A percentile compares a stretch with the other conserved stretches of the same genome.
These are phyloP conservation scores for Spathaspora girioi DNA, from an alignment of 805 yeast genomes.

Conservation along the genomic window DNA sequence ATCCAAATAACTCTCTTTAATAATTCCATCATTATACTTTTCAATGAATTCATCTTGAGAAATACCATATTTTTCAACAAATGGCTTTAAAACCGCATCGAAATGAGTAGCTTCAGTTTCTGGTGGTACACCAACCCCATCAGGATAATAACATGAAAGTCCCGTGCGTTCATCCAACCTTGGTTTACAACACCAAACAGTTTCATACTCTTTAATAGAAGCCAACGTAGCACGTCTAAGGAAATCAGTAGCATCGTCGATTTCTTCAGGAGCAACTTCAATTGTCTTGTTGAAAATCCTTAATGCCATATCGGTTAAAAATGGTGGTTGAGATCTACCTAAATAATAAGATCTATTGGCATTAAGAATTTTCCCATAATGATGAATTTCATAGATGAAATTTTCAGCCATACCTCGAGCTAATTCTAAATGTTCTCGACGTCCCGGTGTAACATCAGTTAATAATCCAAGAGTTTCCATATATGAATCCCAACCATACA, in stretches of 20 bases:
- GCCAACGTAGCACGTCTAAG: constrained; percentile 63
- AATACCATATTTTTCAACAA: constrained; percentile 54
- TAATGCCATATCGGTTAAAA: constrained; percentile 87
- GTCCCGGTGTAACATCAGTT: constrained; percentile 40
- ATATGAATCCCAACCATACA: constrained; percentile 98
- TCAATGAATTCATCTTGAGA: constrained; percentile 61
- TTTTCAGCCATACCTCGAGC: constrained; percentile 91
- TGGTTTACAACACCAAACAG: constrained; percentile 77
- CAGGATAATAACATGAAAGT: constrained; percentile 85
- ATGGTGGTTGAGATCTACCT: constrained; percentile 95
- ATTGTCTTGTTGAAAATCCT: constrained; percentile 60
- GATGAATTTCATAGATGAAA: constrained; percentile 82
- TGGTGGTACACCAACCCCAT: constrained; percentile 92
- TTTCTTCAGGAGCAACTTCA: constrained; percentile 35
- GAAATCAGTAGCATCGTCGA: constrained; percentile 49
- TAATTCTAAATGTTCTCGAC: constrained; percentile 52
- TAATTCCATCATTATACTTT: constrained; percentile 59
- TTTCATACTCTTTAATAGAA: constrained; percentile 81
- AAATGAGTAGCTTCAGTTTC: constrained; percentile 94
- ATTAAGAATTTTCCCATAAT: constrained; percentile 89
- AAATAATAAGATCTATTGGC: constrained; percentile 92
- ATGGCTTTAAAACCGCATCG: constrained; percentile 64
- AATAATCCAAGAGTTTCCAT: constrained; percentile 84
- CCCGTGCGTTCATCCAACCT: constrained; percentile 73
- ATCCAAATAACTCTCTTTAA: constrained; percentile 79